A percentile compares a stretch with the other conserved stretches of the same genome.
Conservation (phyloP, 78 protist species). For the Andalucia godoyi region DNA sequence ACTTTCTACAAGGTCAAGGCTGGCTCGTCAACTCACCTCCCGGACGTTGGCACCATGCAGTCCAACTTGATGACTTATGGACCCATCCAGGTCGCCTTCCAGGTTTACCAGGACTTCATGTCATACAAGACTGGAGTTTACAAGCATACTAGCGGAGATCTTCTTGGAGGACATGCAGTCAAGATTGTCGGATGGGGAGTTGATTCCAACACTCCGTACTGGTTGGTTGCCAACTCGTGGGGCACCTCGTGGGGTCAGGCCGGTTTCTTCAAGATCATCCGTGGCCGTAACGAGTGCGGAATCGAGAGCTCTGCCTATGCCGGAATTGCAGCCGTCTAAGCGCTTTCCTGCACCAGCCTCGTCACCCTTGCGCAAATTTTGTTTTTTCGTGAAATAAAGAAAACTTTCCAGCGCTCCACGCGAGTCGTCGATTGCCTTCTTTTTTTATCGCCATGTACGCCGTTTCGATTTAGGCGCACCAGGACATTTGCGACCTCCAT, state of each 20-base stretch:
- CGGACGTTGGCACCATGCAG: slow-evolving; percentile 18
- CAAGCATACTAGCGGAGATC: background rate
- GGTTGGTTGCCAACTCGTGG: slow-evolving; percentile 67
- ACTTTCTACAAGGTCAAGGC: slow-evolving; percentile 5
- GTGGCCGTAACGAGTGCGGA: slow-evolving; percentile 57
- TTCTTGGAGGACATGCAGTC: slow-evolving; percentile 59
- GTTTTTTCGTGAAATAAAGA: too few species aligned
- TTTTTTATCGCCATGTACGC: too few species aligned
- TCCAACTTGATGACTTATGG: slow-evolving; percentile 4
- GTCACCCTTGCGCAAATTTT: too few species aligned
- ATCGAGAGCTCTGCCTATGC: slow-evolving; percentile 23
- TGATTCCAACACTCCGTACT: slow-evolving; percentile 40
- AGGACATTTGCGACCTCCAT: too few species aligned
- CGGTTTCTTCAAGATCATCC: slow-evolving; percentile 49
- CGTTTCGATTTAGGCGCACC: too few species aligned
- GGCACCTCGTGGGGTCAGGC: slow-evolving; percentile 57
- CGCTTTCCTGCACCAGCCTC: too few species aligned
- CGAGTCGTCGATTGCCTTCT: too few species aligned
- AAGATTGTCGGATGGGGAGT: slow-evolving; percentile 54
- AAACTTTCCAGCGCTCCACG: too few species aligned
- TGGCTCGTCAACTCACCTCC: slow-evolving; percentile 8
- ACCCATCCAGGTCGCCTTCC: slow-evolving; percentile 31
- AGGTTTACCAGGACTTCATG: slow-evolving; percentile 37
- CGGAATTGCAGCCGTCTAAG: too few species aligned
- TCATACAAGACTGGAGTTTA: slow-evolving; percentile 44